Evolutionary conservation across 1,139 yeast genomes (phyloP), one percentile per base, ranked within the genome.

Genomic region (Insectozyma bohioensis): DNA sequence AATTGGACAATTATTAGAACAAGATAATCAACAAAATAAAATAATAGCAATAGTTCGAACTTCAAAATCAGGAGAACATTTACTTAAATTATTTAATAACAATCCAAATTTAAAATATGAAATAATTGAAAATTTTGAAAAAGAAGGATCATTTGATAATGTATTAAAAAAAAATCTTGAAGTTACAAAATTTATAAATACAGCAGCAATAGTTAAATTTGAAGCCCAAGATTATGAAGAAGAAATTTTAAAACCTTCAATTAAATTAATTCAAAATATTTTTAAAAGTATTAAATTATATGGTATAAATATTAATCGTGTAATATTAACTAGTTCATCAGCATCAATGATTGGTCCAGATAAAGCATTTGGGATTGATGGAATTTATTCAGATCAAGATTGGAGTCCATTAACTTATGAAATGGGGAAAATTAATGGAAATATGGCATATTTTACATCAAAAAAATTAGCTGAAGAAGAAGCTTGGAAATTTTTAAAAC

Each of bases 31-130:
- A 30, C 74, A 70, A 12, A 75, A 72, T 51, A 52, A 53, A 2
- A 85, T 80, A 4, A 60, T 79, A 13, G 85, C 84, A 6, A 68
- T 82, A 1, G 85, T 75, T 3, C 63, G 86, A 49, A 60, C 76
- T 2, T 60, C 61, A 28, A 59, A 49, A 1, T 73, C 75, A 49
- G 81, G 78, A 10, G 72, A 70, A 15, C 45, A 53, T 4, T 46
- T 71, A 39, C 46, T 57, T 39, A 43, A 55, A 24, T 58, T 56
- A 43, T 36, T 24, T 23, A 7, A 11, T 20, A n/a, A n/a, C n/a
- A 24, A 16, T 18, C 32, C 31, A 5, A 13, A 15, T 24, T 22
- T 27, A 12, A 20, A 11, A 15, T 67, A 66, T 43, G 82, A 62
- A 37, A 51, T 75, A 19, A 82, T 80, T n/a, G 82, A 78, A 40